These are phyloP conservation scores for Termitomyces sp. DNA, from an alignment of 768 basidiomycete genomes.

Conservation along the genomic window DNA sequence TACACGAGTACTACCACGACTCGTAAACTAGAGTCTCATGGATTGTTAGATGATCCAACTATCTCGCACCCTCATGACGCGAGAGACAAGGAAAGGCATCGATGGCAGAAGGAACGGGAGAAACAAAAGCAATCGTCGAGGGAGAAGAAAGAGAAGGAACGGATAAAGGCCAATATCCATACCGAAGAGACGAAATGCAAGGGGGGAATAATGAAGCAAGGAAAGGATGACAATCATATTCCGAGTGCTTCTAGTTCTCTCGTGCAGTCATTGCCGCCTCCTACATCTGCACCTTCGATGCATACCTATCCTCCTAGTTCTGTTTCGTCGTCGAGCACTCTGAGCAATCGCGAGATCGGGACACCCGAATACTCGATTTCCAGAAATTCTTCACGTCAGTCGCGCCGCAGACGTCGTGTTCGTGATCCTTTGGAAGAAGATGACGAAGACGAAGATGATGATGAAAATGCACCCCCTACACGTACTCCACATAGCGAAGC, in stretches of 20 bases:
- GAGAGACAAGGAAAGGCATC: constrained; percentile 28
- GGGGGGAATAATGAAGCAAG: constrained; percentile 18
- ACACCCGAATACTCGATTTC: constrained; percentile 7
- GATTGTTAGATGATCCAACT: constrained; percentile 47
- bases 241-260: constrained; percentile 12
- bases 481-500: constrained; percentile 61
- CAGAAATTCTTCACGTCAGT: constrained; percentile 13
- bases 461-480: constrained; percentile 24
- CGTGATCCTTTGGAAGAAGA: constrained; percentile 22
- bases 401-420: constrained; percentile 21
- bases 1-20: constrained; percentile 75
- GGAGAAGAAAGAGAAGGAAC: constrained; percentile 24
- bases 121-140: constrained; percentile 16
- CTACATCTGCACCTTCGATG: constrained; percentile 16
- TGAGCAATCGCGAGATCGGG: constrained; percentile 1
- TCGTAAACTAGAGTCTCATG: constrained; percentile 60
- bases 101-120: constrained; percentile 18
- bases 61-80: constrained; percentile 17
- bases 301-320: constrained; percentile 15
- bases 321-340: constrained; percentile 4
- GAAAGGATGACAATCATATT: constrained; percentile 15
- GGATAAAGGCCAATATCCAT: constrained; percentile 17
- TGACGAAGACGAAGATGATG: constrained; percentile 18
- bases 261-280: constrained; percentile 11
- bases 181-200: constrained; percentile 21